Evolutionary conservation across 345 rosid species (phyloP), one percentile per base, ranked within the genome.

Genomic region (Toxicodendron radicans): DNA sequence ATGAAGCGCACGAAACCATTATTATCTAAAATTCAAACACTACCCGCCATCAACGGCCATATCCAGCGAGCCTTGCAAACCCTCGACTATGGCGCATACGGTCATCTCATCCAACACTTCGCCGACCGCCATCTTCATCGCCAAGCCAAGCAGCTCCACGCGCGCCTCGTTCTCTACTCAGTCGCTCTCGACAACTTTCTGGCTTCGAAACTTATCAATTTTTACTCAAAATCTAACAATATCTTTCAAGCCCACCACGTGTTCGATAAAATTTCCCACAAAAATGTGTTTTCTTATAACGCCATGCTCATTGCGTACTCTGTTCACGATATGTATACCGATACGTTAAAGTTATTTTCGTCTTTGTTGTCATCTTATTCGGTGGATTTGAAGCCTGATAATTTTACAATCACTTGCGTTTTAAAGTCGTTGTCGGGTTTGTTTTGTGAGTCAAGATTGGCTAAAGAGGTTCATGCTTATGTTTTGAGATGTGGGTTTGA

Each of bases 81-180:
- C 46, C 80, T 88, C 67, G 91, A 92, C 80, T 86, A 76, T 80
- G 89, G 82, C 64, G 83, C 84, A 17, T 94, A 72, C 46, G 94
- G 92, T 20, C 88, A 85, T 60, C 88, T 88, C 72, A 79, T 94
- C 75, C 90, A 89, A 68, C 79, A 83, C 67, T 91, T 85, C 67
- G 76, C 88, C 67, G 83, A 89, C 56, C 70, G 68, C 43, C 77
- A 62, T 35, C 91, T 88, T 75, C 87, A 86, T 83, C 84, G 78
- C 61, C 97, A 89, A 73, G 90, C 80, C 45, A 85, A 84, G 78
- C 97, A 94, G 79, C 92, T 94, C 73, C 97, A 94, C 67, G 89
- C 95, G 1, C 95, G 92, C 8, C 85, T 94, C 9, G 53, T 89
- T 8, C 76, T 81, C 52, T 74, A 23, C 68, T 86, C 97, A 11